Conservation (phyloP, 1,139 yeast genomes). For the Scheffersomyces parashehatae region DNA sequence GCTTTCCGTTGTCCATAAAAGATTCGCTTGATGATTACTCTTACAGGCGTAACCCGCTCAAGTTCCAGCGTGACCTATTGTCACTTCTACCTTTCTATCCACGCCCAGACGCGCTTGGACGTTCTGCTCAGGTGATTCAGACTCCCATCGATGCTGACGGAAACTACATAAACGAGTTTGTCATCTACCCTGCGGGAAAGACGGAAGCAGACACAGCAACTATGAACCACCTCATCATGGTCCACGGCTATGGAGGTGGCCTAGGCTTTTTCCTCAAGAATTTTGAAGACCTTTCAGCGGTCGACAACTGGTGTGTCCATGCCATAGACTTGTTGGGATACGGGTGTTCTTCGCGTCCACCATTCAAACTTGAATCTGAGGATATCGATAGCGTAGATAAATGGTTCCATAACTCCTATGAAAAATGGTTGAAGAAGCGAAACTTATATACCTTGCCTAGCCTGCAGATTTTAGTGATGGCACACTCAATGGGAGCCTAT, state of each 20-base stretch:
- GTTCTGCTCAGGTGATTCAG: slow-evolving; percentile 33
- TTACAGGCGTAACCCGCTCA: slow-evolving; percentile 38
- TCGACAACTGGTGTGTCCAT: slow-evolving; percentile 61
- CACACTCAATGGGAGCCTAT: slow-evolving; percentile 69
- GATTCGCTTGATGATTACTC: slow-evolving; percentile 56
- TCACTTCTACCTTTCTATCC: slow-evolving; percentile 44
- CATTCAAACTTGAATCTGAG: slow-evolving; percentile 35
- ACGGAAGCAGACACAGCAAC: slow-evolving; percentile 26
- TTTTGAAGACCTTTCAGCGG: slow-evolving; percentile 43
- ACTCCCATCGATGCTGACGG: slow-evolving; percentile 43
- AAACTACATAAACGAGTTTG: slow-evolving; percentile 63
- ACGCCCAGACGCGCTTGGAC: slow-evolving; percentile 28
- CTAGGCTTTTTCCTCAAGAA: slow-evolving; percentile 70
- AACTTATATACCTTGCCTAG: slow-evolving; percentile 20
- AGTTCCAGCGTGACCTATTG: slow-evolving; percentile 55
- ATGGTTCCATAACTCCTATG: slow-evolving; percentile 55
- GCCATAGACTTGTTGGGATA: slow-evolving; percentile 75
- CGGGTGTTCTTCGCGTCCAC: slow-evolving; percentile 71
- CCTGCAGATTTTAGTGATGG: slow-evolving; percentile 44
- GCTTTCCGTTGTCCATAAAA: slow-evolving; percentile 56
- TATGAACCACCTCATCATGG: slow-evolving; percentile 58
- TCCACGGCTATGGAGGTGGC: slow-evolving; percentile 83
- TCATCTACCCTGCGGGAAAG: slow-evolving; percentile 48
- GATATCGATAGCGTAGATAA: slow-evolving; percentile 41
- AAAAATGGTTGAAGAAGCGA: slow-evolving; percentile 44